phyloP scores from a whole-genome alignment of 139 green algal genomes.

The Chlamydomonas incerta region DNA sequence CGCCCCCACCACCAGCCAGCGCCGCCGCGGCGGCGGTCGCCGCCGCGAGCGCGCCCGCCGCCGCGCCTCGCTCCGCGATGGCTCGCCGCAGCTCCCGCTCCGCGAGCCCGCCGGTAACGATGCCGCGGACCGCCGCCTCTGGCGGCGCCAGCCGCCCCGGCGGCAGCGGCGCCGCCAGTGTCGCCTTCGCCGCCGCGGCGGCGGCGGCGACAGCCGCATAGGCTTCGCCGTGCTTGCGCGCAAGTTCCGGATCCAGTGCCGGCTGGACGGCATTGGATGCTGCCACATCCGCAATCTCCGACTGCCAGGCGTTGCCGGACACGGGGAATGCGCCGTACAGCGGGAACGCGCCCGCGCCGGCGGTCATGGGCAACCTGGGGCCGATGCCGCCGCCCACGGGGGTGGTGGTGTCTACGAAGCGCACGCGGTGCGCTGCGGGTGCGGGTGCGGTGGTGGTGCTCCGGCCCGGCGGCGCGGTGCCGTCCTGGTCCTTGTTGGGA shows the following conservation, averaged over 20 bases:
- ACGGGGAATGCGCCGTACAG: too few species aligned
- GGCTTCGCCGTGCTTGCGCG: background rate
- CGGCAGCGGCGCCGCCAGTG: background rate
- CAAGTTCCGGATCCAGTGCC: background rate
- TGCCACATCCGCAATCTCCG: too few species aligned
- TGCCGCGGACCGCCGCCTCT: constrained; percentile 3
- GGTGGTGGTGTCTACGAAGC: background rate
- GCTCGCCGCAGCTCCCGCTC: background rate
- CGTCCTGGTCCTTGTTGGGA: background rate
- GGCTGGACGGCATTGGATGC: too few species aligned
- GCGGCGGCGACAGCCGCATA: too few species aligned
- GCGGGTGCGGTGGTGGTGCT: background rate
- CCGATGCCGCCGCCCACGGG: background rate
- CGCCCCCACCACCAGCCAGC: background rate
- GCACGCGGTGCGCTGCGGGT: background rate
- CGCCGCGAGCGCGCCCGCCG: background rate
- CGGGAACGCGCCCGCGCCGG: too few species aligned
- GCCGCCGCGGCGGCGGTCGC: background rate
- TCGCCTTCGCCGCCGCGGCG: too few species aligned
- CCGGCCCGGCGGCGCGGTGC: too few species aligned
- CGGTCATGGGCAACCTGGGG: too few species aligned
- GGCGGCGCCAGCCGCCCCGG: constrained; percentile 10
- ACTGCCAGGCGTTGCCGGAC: too few species aligned
- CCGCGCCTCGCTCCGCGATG: background rate
- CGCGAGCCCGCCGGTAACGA: background rate